Conservation (phyloP, 2,329 filamentous ascomycete species). For the Penicillium palitans region DNA sequence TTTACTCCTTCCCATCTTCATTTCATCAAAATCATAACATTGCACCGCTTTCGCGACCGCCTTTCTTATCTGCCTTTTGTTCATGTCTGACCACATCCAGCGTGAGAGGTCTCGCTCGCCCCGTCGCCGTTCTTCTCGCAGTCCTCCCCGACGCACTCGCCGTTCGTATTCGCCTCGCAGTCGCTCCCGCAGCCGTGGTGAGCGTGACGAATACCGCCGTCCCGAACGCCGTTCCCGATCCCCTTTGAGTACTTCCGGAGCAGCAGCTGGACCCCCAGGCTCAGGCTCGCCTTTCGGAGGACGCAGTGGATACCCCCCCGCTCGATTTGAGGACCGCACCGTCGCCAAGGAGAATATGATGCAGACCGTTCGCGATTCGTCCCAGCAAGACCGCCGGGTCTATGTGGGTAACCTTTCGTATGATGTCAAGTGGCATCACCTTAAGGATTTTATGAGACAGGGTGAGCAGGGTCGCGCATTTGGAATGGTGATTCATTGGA, state of each 20-base stretch:
- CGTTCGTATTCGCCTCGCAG: slow-evolving; percentile 78
- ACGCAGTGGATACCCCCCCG: slow-evolving; percentile 64
- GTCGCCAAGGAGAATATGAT: slow-evolving; percentile 93
- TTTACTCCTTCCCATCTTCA: slow-evolving; percentile 10
- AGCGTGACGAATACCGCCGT: slow-evolving; percentile 70
- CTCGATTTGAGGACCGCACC: slow-evolving; percentile 79
- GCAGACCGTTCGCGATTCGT: slow-evolving; percentile 87
- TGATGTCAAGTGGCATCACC: slow-evolving; percentile 99
- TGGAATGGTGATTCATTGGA: slow-evolving; percentile 21
- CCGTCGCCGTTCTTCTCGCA: slow-evolving; percentile 70
- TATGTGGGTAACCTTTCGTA: slow-evolving; percentile 99
- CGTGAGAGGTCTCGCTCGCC: slow-evolving; percentile 73
- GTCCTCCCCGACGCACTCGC: slow-evolving; percentile 73
- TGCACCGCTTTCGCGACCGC: not conserved
- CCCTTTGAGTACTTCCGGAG: slow-evolving; percentile 74
- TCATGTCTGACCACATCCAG: slow-evolving; percentile 52
- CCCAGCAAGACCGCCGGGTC: slow-evolving; percentile 97
- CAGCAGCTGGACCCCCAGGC: slow-evolving; percentile 63
- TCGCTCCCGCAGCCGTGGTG: slow-evolving; percentile 68
- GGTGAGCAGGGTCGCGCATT: slow-evolving; percentile 61
- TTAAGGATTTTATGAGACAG: slow-evolving; percentile 99
- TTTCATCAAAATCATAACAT: slow-evolving; percentile 1
- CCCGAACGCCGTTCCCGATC: slow-evolving; percentile 76
- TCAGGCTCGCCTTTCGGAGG: slow-evolving; percentile 59
- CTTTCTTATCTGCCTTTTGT: slow-evolving; percentile 1